phyloP scores from a whole-genome alignment of 2,329 filamentous ascomycete species.

The Aspergillus sp. region DNA sequence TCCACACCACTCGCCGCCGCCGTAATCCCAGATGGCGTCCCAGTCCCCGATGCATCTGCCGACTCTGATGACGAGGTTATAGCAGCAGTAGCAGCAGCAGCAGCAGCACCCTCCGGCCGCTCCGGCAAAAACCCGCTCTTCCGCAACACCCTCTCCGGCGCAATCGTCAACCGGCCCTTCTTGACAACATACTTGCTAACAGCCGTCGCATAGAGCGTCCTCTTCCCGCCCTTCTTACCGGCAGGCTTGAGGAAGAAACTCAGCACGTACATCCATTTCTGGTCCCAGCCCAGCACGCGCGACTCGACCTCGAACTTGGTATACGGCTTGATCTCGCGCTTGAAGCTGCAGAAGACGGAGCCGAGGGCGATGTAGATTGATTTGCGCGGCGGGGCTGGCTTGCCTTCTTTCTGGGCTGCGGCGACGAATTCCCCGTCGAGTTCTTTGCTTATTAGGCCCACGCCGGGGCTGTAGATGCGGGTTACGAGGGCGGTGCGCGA shows the following conservation, averaged over 20 bases:
- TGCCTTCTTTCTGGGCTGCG: constrained; percentile 52
- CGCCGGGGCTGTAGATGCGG: constrained; percentile 61
- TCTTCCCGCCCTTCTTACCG: constrained; percentile 51
- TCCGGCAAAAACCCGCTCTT: constrained; percentile 73
- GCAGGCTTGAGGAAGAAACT: constrained; percentile 66
- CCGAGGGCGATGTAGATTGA: constrained; percentile 68
- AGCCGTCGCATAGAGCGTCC: constrained; percentile 68
- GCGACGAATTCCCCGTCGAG: constrained; percentile 53
- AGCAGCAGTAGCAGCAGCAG: neutral
- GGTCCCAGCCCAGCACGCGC: constrained; percentile 70
- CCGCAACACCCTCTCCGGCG: constrained; percentile 73
- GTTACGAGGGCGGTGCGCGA: constrained; percentile 78
- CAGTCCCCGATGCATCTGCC: constrained; percentile 29
- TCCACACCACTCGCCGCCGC: constrained; percentile 33
- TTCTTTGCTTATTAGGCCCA: constrained; percentile 52
- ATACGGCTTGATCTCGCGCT: constrained; percentile 69
- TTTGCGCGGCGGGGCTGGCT: constrained; percentile 46
- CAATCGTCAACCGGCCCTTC: constrained; percentile 76
- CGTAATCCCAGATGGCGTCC: constrained; percentile 33
- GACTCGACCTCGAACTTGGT: constrained; percentile 72
- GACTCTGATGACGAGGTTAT: constrained; percentile 14
- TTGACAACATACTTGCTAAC: constrained; percentile 83
- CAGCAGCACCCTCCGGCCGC: constrained; percentile 39
- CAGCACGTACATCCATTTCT: constrained; percentile 77
- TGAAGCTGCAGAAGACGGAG: constrained; percentile 71